Base-by-base conservation (phyloP, 139 green algal species). In the Picochlorum sp. region DNA sequence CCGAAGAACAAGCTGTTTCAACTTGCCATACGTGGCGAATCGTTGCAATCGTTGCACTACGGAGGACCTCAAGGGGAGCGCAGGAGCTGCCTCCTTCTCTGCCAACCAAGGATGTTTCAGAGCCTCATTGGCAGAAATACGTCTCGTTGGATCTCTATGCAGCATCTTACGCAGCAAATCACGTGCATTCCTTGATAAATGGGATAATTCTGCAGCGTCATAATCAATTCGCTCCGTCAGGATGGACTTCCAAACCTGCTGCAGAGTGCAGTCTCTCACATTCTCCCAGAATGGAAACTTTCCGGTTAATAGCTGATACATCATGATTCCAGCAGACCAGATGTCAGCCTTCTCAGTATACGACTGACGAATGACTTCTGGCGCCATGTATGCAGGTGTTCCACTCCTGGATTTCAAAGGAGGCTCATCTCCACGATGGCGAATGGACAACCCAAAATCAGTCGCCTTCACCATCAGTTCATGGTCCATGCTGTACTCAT, bases 281-380 rank as follows among this genome's bases (percentile, higher is more conserved):
- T 91, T 85, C 60, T 95, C 84, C 87, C 85, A 95, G 68, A 91
- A 95, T 24, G 88, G 88, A 57, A 95, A 94, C 45, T 79, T 76
- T n/a, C 86, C 75, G 0, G 86, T 96, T 3, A 96, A 79, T 59
- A 95, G 71, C 74, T 95, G 90, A 71, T 93, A 96, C 34, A 85
- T 87, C 34, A 97, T 79, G 78, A 96, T 94, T 57, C 90, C 90
- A 38, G 90, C 86, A 30, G 72, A 85, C 90, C 90, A 96, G 15
- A 95, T 66, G 77, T 96, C 90, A 10, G 72, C 77, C 62, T 83
- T 73, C 57, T 83, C 71, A 60, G 81, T 79, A 67, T 96, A 94
- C 15, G 64, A 82, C 72, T 93, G 89, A 74, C 86, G 79, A n/a
- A 92, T 85, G 20, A 95, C 77, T 49, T 78, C 66, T 50, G 70